Percentiles rank a stretch among this genome's conserved stretches.
Evolutionary conservation across 306 rosid genomes (phyloP).

Genomic region (Abrus pulchellus): DNA sequence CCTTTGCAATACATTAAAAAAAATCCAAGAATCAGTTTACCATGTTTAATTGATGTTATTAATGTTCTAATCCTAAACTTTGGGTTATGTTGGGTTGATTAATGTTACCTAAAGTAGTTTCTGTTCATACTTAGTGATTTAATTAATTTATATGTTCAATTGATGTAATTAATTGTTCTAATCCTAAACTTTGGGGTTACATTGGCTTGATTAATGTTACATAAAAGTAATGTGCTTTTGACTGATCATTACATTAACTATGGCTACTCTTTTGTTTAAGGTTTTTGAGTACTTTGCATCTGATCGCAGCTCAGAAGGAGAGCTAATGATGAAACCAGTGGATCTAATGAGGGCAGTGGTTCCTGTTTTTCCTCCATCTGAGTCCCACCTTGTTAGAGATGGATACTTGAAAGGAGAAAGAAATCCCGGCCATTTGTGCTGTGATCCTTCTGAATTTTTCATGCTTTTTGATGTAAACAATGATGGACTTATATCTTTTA

Average conservation of each 20-base stretch:
- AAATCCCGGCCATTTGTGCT: slow-evolving; percentile 77
- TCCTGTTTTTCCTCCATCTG: slow-evolving; percentile 98
- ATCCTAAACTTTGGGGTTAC: not conserved
- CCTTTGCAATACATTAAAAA: too few species aligned
- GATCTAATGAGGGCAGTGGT: slow-evolving; percentile 96
- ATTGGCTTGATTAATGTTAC: not conserved
- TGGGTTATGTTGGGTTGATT: too few species aligned
- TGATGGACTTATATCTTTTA: slow-evolving; percentile 82
- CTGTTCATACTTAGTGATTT: not conserved
- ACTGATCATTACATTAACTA: slow-evolving; percentile 40
- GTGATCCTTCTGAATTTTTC: slow-evolving; percentile 77
- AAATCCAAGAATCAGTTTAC: too few species aligned
- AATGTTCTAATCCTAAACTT: too few species aligned
- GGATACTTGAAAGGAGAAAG: slow-evolving; percentile 92
- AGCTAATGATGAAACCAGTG: slow-evolving; percentile 77
- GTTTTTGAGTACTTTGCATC: slow-evolving; percentile 97
- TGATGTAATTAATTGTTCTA: not conserved
- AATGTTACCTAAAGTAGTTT: not conserved
- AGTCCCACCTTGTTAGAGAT: slow-evolving; percentile 89
- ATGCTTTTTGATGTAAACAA: slow-evolving; percentile 89
- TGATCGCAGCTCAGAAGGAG: slow-evolving; percentile 68
- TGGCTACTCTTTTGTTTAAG: slow-evolving; percentile 55
- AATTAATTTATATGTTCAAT: not conserved
- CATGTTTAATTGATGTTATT: too few species aligned
- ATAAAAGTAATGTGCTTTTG: not conserved